phyloP scores from a whole-genome alignment of 768 basidiomycete genomes.

The Termitomyces eurrhizus region DNA sequence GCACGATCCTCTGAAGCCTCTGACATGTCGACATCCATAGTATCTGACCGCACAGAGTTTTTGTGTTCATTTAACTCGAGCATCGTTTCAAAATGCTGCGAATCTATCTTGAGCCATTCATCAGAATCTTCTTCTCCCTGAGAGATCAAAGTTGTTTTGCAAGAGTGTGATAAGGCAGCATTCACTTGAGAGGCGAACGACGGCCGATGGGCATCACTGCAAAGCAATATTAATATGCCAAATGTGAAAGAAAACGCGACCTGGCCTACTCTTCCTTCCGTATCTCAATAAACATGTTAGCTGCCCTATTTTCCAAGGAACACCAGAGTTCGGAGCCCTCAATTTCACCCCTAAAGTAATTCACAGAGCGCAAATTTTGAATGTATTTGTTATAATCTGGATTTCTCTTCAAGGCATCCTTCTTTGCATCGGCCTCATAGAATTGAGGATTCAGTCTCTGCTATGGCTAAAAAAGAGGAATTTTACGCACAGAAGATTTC shows the following conservation, averaged over 20 bases:
- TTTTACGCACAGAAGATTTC: constrained; percentile 47
- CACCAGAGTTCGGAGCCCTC: constrained; percentile 80
- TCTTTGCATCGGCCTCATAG: constrained; percentile 55
- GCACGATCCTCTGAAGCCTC: constrained; percentile 43
- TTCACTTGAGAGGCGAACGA: constrained; percentile 7
- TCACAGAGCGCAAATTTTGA: constrained; percentile 52
- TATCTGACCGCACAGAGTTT: constrained; percentile 17
- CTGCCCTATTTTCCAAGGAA: constrained; percentile 67
- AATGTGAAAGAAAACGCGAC: neutral
- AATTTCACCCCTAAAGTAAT: constrained; percentile 77
- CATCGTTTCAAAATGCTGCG: constrained; percentile 71
- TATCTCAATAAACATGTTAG: constrained; percentile 56
- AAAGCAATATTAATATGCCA: constrained; percentile 11
- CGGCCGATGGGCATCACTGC: constrained; percentile 2
- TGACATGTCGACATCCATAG: constrained; percentile 48
- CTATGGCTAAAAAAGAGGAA: neutral
- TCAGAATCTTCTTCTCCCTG: constrained; percentile 36
- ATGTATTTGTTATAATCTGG: constrained; percentile 71
- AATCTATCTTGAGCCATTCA: constrained; percentile 82
- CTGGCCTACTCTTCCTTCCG: constrained; percentile 56
- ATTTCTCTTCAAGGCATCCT: constrained; percentile 64
- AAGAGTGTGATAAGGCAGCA: neutral
- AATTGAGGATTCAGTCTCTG: neutral
- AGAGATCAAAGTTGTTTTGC: neutral
- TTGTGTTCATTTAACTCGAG: constrained; percentile 37